phyloP scores from a whole-genome alignment of 1,139 yeast genomes.

The Hemisphaericaspora xylofermentans region DNA sequence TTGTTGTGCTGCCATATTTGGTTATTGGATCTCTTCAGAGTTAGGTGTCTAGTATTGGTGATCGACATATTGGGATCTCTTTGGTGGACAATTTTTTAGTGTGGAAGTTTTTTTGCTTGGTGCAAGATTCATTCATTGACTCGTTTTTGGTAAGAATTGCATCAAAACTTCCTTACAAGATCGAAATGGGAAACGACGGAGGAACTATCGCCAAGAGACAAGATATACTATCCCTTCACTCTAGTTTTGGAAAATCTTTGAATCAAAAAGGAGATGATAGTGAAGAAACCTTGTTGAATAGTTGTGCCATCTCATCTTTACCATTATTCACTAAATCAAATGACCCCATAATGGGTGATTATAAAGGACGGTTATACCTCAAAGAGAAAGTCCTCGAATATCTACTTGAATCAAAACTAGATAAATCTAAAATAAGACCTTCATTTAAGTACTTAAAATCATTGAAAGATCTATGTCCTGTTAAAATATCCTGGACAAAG shows the following conservation, averaged over 20 bases:
- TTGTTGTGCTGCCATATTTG: slow-evolving; percentile 15
- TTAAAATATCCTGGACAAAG: slow-evolving; percentile 26
- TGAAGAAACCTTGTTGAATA: slow-evolving; percentile 12
- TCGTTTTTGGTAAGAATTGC: background rate
- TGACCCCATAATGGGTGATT: slow-evolving; percentile 65
- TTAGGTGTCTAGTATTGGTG: background rate
- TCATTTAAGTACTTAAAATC: slow-evolving; percentile 41
- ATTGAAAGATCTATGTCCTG: slow-evolving; percentile 30
- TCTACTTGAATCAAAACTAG: slow-evolving; percentile 36
- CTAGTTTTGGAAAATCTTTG: slow-evolving; percentile 9
- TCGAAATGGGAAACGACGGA: slow-evolving; percentile 49
- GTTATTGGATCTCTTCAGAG: background rate
- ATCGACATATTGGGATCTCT: background rate
- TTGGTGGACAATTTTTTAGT: background rate
- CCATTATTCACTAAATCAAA: slow-evolving; percentile 20
- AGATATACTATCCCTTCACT: slow-evolving; percentile 36
- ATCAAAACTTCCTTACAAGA: no score
- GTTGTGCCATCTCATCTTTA: slow-evolving; percentile 31
- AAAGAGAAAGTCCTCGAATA: slow-evolving; percentile 66
- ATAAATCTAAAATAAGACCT: slow-evolving; percentile 7
- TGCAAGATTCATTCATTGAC: background rate
- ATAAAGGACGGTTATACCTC: slow-evolving; percentile 64
- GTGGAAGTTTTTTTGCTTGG: background rate
- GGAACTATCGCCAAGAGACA: slow-evolving; percentile 49
- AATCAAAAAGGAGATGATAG: slow-evolving; percentile 33